Base-by-base conservation (phyloP, 139 green algal species). In the Limnomonas spitsbergensis region DNA sequence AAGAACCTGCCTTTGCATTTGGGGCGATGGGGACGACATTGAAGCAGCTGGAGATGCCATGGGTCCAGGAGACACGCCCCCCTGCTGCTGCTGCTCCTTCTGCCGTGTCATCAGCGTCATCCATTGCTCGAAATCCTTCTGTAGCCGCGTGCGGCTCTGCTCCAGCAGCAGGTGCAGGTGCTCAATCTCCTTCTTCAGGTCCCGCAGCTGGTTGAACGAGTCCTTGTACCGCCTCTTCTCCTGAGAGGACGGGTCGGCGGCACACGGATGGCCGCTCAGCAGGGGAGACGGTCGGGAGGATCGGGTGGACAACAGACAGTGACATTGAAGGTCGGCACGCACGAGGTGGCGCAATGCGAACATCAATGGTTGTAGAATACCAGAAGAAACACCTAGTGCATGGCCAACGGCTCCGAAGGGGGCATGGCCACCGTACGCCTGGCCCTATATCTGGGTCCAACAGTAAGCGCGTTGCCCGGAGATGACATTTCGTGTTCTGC, bases 171-270 rank as follows among this genome's bases (percentile, higher is more conserved):
- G 79, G 77, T 96, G 90, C 70, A 98, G 76, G 72, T 92, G 87
- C 80, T 97, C 93, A 66, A 98, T 95, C 78, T 96, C 92, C 4
- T 83, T 79, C 88, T 98, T 98, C 2, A 92, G 80, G 6, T 88
- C 84, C 0, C 89, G 78, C 77, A 98, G 88, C 80, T 87, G 54
- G 29, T 83, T 79, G 78, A 96, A 95, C 0, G 83, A 80, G 26
- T 87, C 84, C 74, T 92, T 93, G 87, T 97, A 96, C 67, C 75
- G 75, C 0, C 40, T 47, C 70, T 93, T 94, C 78, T 94, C 89
- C 89, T 94, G 85, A 38, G 73, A 2, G 40, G 53, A n/a, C 14
- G 31, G 14, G 61, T 20, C 6, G 61, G 61, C 26, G 26, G n/a
- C 14, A 24, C 6, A 34, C n/a, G 61, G 20, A 14, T 71, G 61